Percentiles rank a stretch among this genome's conserved stretches.
Conservation (phyloP, 2,329 filamentous ascomycete genomes). For the Ascochyta fabae region DNA sequence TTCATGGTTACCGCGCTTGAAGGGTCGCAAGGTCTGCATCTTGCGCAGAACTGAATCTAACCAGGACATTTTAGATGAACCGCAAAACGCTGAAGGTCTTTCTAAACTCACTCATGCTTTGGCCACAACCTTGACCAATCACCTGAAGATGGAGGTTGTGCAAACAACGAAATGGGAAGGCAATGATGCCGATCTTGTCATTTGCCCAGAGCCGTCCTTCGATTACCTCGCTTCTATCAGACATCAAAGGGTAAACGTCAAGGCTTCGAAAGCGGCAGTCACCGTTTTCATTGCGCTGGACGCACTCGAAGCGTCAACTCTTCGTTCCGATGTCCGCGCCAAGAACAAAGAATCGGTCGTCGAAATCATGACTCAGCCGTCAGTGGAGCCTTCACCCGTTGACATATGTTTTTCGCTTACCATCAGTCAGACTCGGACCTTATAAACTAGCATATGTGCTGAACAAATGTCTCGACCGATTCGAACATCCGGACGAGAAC, state of each 20-base stretch:
- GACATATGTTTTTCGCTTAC: not conserved
- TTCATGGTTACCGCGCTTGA: slow-evolving; percentile 25
- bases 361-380: slow-evolving; percentile 46
- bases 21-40: slow-evolving; percentile 35
- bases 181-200: slow-evolving; percentile 37
- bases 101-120: slow-evolving; percentile 32
- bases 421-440: slow-evolving; percentile 36
- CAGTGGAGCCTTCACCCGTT: slow-evolving; percentile 5
- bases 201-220: slow-evolving; percentile 43
- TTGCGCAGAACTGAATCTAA: slow-evolving; percentile 19
- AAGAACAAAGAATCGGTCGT: slow-evolving; percentile 38
- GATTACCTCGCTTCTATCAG: slow-evolving; percentile 40
- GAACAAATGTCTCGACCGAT: slow-evolving; percentile 39
- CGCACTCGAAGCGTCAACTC: slow-evolving; percentile 39
- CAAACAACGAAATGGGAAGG: slow-evolving; percentile 33
- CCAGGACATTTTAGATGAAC: not conserved
- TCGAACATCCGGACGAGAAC: slow-evolving; percentile 31
- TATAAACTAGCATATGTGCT: slow-evolving; percentile 42
- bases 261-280: slow-evolving; percentile 31
- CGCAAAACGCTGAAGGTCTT: slow-evolving; percentile 24
- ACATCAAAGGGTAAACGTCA: slow-evolving; percentile 2
- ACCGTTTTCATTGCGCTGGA: slow-evolving; percentile 45
- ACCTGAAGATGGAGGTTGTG: slow-evolving; percentile 37
- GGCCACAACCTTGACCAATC: slow-evolving; percentile 26
- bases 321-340: slow-evolving; percentile 43